phyloP scores from a whole-genome alignment of 257 asterid genomes.

The Rubia yunnanensis region DNA sequence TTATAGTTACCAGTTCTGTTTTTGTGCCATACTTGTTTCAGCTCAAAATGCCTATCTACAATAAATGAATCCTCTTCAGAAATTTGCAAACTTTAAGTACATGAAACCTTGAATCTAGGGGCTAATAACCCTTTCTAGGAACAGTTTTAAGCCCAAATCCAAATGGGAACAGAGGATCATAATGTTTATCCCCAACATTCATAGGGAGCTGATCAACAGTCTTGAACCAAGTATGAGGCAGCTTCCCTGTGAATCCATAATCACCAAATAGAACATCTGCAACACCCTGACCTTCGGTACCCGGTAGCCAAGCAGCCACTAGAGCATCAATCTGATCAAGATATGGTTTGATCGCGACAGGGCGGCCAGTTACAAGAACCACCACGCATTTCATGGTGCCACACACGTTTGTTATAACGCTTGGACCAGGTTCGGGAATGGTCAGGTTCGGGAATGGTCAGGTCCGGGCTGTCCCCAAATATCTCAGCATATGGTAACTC shows the following conservation, averaged over 20 bases:
- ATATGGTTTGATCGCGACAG: slow-evolving; percentile 39
- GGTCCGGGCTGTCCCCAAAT: slow-evolving; percentile 30
- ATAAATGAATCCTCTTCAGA: not conserved
- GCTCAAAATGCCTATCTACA: not conserved
- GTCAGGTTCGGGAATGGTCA: slow-evolving; percentile 36
- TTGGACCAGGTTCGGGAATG: slow-evolving; percentile 30
- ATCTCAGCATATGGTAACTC: slow-evolving; percentile 45
- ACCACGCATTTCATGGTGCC: slow-evolving; percentile 40
- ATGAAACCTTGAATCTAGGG: not conserved
- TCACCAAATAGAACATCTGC: slow-evolving; percentile 56
- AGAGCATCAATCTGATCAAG: slow-evolving; percentile 33
- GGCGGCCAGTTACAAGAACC: slow-evolving; percentile 46
- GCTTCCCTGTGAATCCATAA: slow-evolving; percentile 42
- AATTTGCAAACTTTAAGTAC: not conserved
- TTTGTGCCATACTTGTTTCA: not conserved
- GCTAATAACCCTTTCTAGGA: not conserved
- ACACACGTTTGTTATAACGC: slow-evolving; percentile 32
- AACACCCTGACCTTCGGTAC: slow-evolving; percentile 56
- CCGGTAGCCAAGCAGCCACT: slow-evolving; percentile 74
- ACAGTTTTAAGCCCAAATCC: slow-evolving; percentile 48
- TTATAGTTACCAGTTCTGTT: not conserved
- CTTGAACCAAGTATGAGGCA: slow-evolving; percentile 56
- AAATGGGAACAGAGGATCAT: slow-evolving; percentile 54
- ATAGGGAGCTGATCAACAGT: too few species aligned
- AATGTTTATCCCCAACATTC: too few species aligned